A percentile compares a stretch with the other conserved stretches of the same genome.
phyloP scores from a whole-genome alignment of 1,284 basidiomycete genomes.

The Rhodotorula sp. region DNA sequence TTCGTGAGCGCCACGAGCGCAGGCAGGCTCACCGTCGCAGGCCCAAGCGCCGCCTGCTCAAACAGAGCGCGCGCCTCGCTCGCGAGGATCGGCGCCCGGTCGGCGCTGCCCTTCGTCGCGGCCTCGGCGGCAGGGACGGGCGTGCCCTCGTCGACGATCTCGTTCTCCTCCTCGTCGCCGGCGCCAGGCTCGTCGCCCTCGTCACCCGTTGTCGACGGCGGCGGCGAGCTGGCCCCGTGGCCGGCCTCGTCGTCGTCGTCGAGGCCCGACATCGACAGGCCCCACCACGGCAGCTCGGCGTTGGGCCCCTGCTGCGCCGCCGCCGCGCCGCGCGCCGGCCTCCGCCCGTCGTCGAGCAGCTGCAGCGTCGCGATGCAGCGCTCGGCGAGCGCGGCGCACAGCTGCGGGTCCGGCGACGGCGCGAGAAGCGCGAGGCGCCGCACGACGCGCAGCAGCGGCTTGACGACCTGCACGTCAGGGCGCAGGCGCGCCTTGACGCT shows the following conservation, averaged over 20 bases:
- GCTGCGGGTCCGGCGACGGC: slow-evolving; percentile 58
- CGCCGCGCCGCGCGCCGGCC: slow-evolving; percentile 58
- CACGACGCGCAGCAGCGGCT: slow-evolving; percentile 54
- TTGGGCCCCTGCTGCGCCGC: slow-evolving; percentile 46
- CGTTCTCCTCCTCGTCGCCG: not conserved
- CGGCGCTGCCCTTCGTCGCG: not conserved
- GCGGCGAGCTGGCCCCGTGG: not conserved
- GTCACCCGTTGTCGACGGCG: not conserved
- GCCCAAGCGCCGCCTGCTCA: slow-evolving; percentile 11
- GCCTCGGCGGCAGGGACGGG: not conserved
- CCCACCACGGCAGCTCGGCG: slow-evolving; percentile 34
- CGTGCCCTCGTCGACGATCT: not conserved
- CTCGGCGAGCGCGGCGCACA: slow-evolving; percentile 66
- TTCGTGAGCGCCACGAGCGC: not conserved
- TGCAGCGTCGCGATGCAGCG: slow-evolving; percentile 81
- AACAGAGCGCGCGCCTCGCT: slow-evolving; percentile 28
- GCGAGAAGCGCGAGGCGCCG: slow-evolving; percentile 53
- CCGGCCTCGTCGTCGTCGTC: slow-evolving; percentile 26
- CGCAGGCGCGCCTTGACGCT: slow-evolving; percentile 70
- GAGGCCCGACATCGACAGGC: slow-evolving; percentile 23
- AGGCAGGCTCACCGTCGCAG: not conserved
- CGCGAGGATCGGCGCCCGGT: slow-evolving; percentile 17
- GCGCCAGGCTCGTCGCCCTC: not conserved
- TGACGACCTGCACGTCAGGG: slow-evolving; percentile 51
- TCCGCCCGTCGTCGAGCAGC: slow-evolving; percentile 72